Base-by-base conservation (phyloP, 2,329 filamentous ascomycete genomes). In the Sarocladiaceae sp. region DNA sequence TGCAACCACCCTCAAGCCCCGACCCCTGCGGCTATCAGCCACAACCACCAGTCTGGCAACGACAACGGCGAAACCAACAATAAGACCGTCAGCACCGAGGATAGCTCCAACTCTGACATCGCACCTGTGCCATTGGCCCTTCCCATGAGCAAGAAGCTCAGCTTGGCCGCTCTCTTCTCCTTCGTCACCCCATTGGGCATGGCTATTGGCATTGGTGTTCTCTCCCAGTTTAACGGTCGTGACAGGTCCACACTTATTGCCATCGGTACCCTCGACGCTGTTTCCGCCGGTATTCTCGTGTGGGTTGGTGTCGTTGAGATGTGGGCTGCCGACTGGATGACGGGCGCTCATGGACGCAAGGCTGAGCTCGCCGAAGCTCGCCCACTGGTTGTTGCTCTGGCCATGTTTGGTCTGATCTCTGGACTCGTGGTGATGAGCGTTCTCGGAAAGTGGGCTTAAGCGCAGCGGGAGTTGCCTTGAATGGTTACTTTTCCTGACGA, bases 291-390 rank as follows among this genome's bases (percentile, higher is more conserved):
- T 21, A 86, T 91, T 34, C 68, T 90, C 24, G 66, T 85, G n/a
- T 90, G 85, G 83, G 84, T 89, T 2, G 83, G 83, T 2, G 63
- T 89, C 1, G 84, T 89, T 0, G 85, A 89, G 65, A 88, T 90
- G 83, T 82, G 82, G 78, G 82, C 82, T 2, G 68, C 75, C 32
- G 85, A 90, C 57, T 90, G 85, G 85, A 74, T 78, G 54, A 68
- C 68, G 1, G 75, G 73, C 15, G 46, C 51, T 7, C 62, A 65
- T 29, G 63, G 62, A 6, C 54, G 58, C 32, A 56, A 56, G 50
- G 58, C 61, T 16, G 77, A 83, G 55, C 61, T 85, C 58, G 60
- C 73, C 13, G 62, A 74, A 23, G 72, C 80, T 0, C 59, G 71
- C 1, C 29, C 70, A 1, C 21, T 68, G 0, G 73, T 69, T 46